Percentiles rank a stretch among this genome's conserved stretches.
Evolutionary conservation across 179 eudicot genomes (phyloP).

Genomic region (Gypsophila paniculata): DNA sequence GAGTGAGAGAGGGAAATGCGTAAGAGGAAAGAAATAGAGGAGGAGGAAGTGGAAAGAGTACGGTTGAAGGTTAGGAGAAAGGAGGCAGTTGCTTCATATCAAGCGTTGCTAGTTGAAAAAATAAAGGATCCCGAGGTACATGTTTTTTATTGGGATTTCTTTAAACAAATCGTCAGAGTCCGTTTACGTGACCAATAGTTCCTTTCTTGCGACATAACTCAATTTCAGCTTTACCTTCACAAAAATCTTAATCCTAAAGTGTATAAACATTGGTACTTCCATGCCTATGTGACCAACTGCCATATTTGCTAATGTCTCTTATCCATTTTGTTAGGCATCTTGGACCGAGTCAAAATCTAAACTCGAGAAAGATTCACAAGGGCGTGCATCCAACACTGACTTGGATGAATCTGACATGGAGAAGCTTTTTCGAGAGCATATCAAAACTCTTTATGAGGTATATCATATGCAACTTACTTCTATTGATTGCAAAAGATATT

Average conservation of each 20-base stretch:
- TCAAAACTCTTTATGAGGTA: slow-evolving; percentile 84
- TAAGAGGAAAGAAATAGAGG: slow-evolving; percentile 95
- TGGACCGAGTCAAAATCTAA: slow-evolving; percentile 91
- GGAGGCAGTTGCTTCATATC: slow-evolving; percentile 89
- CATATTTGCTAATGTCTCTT: no score
- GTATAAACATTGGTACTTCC: no score
- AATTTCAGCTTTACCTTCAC: no score
- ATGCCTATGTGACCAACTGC: no score
- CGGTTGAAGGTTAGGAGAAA: slow-evolving; percentile 81
- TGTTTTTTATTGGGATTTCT: no score
- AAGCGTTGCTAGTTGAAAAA: slow-evolving; percentile 88
- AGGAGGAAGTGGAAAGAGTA: slow-evolving; percentile 96
- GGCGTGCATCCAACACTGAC: slow-evolving; percentile 72
- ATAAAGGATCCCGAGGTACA: slow-evolving; percentile 81
- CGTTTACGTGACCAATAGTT: no score
- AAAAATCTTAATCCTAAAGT: no score
- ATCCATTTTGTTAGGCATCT: slow-evolving; percentile 57
- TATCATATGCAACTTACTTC: slow-evolving; percentile 18
- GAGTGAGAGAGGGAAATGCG: slow-evolving; percentile 82
- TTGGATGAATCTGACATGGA: slow-evolving; percentile 84
- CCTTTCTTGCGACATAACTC: no score
- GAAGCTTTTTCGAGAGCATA: slow-evolving; percentile 90
- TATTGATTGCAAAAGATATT: background rate
- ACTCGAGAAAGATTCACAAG: slow-evolving; percentile 94
- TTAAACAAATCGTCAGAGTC: no score